Conservation (phyloP, 78 protist species). For the Dictyostelium discoideum region dicty_2.7 NC_007089.4:3762001-3762500, state of each 20-base stretch:
- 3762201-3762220: conserved; percentile 37
- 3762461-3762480: conserved; percentile 58
- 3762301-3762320: conserved; percentile 46
- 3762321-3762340: conserved; percentile 37
- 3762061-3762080: neutral
- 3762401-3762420: conserved; percentile 42
- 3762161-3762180: neutral
- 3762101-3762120: neutral
- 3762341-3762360: conserved; percentile 61
- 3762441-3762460: conserved; percentile 72
- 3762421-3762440: conserved; percentile 55
- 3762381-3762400: conserved; percentile 67
- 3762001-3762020: conserved; percentile 55
- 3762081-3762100: neutral
- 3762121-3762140: neutral
- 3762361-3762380: conserved; percentile 24
- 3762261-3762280: conserved; percentile 17
- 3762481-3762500: neutral
- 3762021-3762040: neutral
- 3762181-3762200: neutral
- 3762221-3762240: conserved; percentile 32
- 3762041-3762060: neutral
- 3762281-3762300: conserved; percentile 28
- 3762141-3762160: neutral
- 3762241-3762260: conserved; percentile 41